Evolutionary conservation across 2,329 filamentous ascomycete species (phyloP), one percentile per base, ranked within the genome.

Genomic region (Nemania bipapillata): DNA sequence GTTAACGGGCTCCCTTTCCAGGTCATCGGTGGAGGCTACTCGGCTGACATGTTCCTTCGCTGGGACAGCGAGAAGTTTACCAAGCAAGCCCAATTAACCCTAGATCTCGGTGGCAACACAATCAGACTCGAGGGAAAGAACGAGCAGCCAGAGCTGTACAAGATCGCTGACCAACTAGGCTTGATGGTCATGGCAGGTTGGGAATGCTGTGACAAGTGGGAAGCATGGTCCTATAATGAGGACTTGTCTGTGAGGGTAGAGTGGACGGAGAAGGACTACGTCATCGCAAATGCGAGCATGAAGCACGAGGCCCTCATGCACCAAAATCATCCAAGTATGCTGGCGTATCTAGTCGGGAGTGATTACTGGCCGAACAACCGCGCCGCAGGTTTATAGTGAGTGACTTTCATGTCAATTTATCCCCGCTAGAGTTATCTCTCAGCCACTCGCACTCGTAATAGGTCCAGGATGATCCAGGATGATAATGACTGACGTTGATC

Each of bases 171-270:
- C 72, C 80, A 82, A 2, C 79, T 89, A 73, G 89, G 89, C 0
- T 73, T 90, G 40, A 89, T 91, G 87, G 77, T 90, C 0, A 79
- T 91, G 42, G 80, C 87, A 0, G 89, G 89, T 0, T 91, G 88
- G 87, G 88, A 90, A 68, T 91, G 89, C 76, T 91, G 89, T 75
- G 86, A 90, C 72, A 90, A 90, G 74, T 91, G 89, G 89, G 89
- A 91, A 73, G 86, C 84, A 0, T 91, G 87, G 87, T 76, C 73
- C 56, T 89, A 90, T 75, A 90, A 90, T 71, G 76, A 85, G 12
- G 85, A 90, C 55, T 70, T 85, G 6, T 68, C 78, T 7, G 72
- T 82, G 26, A 77, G 81, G 54, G 78, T 80, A 0, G 72, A 77
- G 2, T 90, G 87, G 87, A 78, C 76, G 0, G 81, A 85, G 0